Conservation (phyloP, 257 asterid species). For the Solanum lycopersicoides region DNA sequence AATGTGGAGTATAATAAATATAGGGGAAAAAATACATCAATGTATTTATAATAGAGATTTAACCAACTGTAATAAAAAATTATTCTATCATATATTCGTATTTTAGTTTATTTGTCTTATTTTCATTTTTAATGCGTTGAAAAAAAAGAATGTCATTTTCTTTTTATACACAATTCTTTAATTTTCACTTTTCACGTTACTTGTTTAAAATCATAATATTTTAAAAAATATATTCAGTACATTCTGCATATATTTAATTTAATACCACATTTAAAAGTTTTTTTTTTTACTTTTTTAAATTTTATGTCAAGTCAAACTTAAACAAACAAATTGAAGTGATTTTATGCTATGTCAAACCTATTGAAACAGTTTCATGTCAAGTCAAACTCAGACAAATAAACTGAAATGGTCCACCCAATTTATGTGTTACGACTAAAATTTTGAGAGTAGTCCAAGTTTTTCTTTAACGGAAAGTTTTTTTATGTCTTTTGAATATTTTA, state of each 20-base stretch:
- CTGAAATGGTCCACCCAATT: not conserved
- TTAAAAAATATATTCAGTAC: not conserved
- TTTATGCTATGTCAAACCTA: no score
- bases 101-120: no score
- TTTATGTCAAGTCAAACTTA: not conserved
- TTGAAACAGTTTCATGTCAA: no score
- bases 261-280: no score
- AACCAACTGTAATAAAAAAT: not conserved
- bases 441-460: not conserved
- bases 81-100: no score
- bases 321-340: not conserved
- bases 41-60: not conserved
- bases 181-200: no score
- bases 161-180: no score
- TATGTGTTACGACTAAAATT: not conserved
- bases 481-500: not conserved
- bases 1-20: not conserved
- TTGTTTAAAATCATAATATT: no score
- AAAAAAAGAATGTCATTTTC: no score
- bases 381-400: not conserved
- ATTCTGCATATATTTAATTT: not conserved
- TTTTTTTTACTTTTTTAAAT: no score
- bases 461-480: not conserved
- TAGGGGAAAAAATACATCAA: not conserved
- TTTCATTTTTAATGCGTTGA: not conserved